Conservation (phyloP, 1,284 basidiomycete genomes). For the Cystobasidium pallidum region DNA sequence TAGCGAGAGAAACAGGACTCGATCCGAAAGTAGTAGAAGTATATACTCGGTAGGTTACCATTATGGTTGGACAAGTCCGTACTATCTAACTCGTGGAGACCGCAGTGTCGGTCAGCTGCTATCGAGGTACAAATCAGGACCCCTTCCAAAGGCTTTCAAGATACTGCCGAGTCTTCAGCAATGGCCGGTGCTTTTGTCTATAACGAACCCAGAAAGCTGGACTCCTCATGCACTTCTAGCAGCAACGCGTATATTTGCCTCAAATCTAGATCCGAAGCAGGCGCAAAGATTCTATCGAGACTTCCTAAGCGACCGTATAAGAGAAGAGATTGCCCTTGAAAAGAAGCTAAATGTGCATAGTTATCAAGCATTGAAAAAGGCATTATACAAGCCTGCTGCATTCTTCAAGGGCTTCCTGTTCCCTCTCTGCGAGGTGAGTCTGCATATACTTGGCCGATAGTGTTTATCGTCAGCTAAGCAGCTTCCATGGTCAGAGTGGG, state of each 20-base stretch:
- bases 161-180: slow-evolving; percentile 93
- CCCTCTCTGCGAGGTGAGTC: slow-evolving; percentile 83
- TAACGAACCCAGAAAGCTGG: slow-evolving; percentile 92
- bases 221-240: slow-evolving; percentile 92
- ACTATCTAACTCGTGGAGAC: neutral
- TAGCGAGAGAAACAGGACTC: slow-evolving; percentile 66
- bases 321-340: slow-evolving; percentile 79
- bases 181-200: slow-evolving; percentile 93
- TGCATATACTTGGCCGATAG: neutral
- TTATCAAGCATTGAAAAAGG: slow-evolving; percentile 80
- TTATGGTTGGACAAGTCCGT: neutral
- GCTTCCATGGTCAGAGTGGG: slow-evolving; percentile 61
- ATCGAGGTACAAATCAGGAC: slow-evolving; percentile 90
- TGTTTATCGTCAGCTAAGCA: neutral
- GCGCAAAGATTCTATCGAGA: slow-evolving; percentile 93
- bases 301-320: slow-evolving; percentile 85
- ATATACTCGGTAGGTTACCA: slow-evolving; percentile 80
- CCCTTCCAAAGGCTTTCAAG: slow-evolving; percentile 97
- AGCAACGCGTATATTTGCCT: slow-evolving; percentile 93
- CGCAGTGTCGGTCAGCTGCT: slow-evolving; percentile 81
- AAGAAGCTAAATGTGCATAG: slow-evolving; percentile 91
- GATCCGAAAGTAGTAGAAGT: slow-evolving; percentile 96
- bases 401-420: slow-evolving; percentile 99
- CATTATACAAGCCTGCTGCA: slow-evolving; percentile 93
- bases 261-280: slow-evolving; percentile 93